Percentiles rank a stretch among this genome's conserved stretches.
phyloP scores from a whole-genome alignment of 257 asterid species.

The Pogostemon cablin region DNA sequence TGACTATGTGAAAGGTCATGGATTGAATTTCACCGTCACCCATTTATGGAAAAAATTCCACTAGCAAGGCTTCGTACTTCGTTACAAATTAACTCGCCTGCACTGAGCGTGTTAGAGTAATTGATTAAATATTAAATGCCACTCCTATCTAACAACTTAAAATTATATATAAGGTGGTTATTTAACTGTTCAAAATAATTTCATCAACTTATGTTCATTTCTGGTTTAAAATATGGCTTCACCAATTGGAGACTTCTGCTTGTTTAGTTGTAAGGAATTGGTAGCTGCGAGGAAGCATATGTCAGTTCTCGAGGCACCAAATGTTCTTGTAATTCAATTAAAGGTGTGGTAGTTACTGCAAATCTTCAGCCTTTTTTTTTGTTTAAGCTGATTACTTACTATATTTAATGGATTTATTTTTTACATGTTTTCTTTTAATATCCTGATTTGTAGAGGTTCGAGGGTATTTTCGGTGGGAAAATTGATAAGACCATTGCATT shows the following conservation, averaged over 20 bases:
- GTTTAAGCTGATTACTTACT: slow-evolving; percentile 19
- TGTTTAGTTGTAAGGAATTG: slow-evolving; percentile 89
- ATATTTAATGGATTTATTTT: slow-evolving; percentile 11
- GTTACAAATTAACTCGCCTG: too few relatives aligned
- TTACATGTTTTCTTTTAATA: background rate
- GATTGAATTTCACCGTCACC: too few relatives aligned
- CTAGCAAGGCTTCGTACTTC: too few relatives aligned
- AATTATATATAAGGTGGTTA: too few relatives aligned
- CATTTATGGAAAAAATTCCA: too few relatives aligned
- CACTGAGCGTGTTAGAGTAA: too few relatives aligned
- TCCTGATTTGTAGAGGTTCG: slow-evolving; percentile 71
- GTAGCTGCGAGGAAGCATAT: slow-evolving; percentile 97
- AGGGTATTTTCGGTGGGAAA: slow-evolving; percentile 86
- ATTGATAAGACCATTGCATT: slow-evolving; percentile 78
- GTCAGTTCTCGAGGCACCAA: slow-evolving; percentile 92
- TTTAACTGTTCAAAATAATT: slow-evolving; percentile 17
- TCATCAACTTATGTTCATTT: slow-evolving; percentile 8
- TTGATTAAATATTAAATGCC: too few relatives aligned
- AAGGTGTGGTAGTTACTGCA: slow-evolving; percentile 56
- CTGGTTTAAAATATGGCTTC: slow-evolving; percentile 28
- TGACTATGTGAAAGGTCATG: too few relatives aligned
- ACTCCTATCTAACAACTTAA: too few relatives aligned
- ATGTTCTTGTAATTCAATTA: slow-evolving; percentile 93
- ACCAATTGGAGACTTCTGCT: slow-evolving; percentile 39
- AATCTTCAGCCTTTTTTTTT: slow-evolving; percentile 14